Evolutionary conservation across 352 stramenopile genomes (phyloP).

Genomic region (Globisporangium cylindrosporum): DNA sequence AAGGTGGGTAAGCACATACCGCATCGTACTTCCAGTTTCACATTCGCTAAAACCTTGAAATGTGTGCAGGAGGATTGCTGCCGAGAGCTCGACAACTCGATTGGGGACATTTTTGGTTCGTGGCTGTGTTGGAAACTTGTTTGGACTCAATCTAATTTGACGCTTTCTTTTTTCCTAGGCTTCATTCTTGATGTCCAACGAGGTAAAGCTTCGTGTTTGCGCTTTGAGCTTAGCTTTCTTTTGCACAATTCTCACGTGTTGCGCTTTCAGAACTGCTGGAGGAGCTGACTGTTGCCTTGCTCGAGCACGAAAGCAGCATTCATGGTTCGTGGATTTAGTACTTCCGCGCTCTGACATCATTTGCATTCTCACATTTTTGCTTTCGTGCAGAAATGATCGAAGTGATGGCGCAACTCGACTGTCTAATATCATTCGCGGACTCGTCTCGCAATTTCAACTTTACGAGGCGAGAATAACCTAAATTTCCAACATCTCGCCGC

Average conservation of each 20-base stretch:
- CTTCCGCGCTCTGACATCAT: background rate
- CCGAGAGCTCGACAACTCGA: slow-evolving; percentile 71
- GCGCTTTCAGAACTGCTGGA: slow-evolving; percentile 55
- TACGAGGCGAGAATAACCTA: slow-evolving; percentile 33
- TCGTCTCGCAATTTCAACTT: slow-evolving; percentile 75
- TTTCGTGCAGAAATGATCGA: slow-evolving; percentile 60
- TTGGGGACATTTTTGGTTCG: slow-evolving; percentile 81
- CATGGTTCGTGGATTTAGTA: slow-evolving; percentile 33
- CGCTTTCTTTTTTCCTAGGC: slow-evolving; percentile 25
- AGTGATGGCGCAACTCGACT: slow-evolving; percentile 67
- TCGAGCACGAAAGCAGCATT: slow-evolving; percentile 70
- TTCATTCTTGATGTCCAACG: slow-evolving; percentile 80
- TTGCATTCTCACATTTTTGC: slow-evolving; percentile 3
- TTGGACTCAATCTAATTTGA: slow-evolving; percentile 3
- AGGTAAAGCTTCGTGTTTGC: slow-evolving; percentile 31
- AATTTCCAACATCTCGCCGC: background rate
- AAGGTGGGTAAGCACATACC: slow-evolving; percentile 40
- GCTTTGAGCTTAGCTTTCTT: background rate
- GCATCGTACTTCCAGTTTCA: background rate
- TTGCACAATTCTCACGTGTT: background rate
- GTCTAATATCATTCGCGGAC: slow-evolving; percentile 61
- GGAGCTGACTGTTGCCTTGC: slow-evolving; percentile 65
- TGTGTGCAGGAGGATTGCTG: slow-evolving; percentile 62
- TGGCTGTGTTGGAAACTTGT: background rate
- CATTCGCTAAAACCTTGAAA: background rate